Percentiles rank a stretch among this genome's conserved stretches.
These are phyloP conservation scores for Coemansia sp. DNA, from an alignment of 192 early-diverging fungal genomes.

Conservation along the genomic window DNA sequence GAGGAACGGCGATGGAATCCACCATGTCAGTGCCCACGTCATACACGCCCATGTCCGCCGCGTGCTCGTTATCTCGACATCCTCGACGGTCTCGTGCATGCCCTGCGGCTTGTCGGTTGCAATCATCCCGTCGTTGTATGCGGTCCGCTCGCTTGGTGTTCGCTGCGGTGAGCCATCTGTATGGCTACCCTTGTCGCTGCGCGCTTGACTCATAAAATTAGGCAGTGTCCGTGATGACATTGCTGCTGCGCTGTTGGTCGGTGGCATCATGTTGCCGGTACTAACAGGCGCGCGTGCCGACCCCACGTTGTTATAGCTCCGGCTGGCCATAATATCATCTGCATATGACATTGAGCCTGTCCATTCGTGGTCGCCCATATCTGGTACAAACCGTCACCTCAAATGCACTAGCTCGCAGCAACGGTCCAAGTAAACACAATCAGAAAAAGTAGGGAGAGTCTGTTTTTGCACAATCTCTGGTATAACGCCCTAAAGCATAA, in stretches of 20 bases:
- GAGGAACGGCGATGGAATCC: conserved; percentile 43
- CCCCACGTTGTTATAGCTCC: conserved; percentile 17
- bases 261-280: conserved; percentile 2
- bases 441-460: not conserved
- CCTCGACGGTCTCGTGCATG: conserved; percentile 43
- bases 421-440: not conserved
- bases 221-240: conserved; percentile 35
- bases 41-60: conserved; percentile 35
- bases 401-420: not conserved
- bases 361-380: conserved; percentile 44
- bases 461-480: not conserved
- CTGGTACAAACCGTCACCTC: not conserved
- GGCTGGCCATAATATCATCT: conserved; percentile 38
- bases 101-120: conserved; percentile 21
- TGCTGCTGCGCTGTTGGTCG: conserved; percentile 6
- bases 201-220: conserved; percentile 6
- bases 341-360: conserved; percentile 39
- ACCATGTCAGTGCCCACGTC: conserved; percentile 51
- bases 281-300: not conserved
- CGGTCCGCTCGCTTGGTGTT: conserved; percentile 30
- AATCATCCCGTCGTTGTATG: conserved; percentile 18
- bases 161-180: conserved; percentile 15
- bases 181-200: conserved; percentile 1
- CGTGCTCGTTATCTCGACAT: conserved; percentile 35
- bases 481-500: not conserved